Conservation (phyloP, 768 basidiomycete genomes). For the Lentinula detonsa region DNA sequence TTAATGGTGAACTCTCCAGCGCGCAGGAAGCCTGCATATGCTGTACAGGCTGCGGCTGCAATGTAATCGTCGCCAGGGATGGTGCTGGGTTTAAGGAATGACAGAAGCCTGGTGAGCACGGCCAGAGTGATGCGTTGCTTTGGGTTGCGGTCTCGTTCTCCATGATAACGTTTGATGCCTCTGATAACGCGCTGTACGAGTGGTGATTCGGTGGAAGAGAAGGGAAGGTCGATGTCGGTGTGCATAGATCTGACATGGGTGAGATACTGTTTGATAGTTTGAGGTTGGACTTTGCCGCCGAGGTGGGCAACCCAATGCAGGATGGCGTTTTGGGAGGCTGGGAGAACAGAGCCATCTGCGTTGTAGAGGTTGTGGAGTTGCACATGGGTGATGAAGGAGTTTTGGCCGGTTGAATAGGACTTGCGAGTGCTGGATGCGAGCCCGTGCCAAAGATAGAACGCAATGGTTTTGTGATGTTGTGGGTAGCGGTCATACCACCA, state of each 20-base stretch:
- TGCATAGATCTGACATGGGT: slow-evolving; percentile 21
- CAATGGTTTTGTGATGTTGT: neutral
- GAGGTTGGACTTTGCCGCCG: slow-evolving; percentile 3
- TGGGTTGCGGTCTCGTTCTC: slow-evolving; percentile 18
- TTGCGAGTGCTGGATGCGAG: slow-evolving; percentile 22
- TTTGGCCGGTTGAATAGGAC: slow-evolving; percentile 23
- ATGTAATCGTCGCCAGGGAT: neutral
- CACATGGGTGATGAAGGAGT: slow-evolving; percentile 21
- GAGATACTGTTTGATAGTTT: slow-evolving; percentile 14
- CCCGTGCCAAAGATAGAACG: neutral
- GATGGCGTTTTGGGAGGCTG: slow-evolving; percentile 7
- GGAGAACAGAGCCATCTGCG: slow-evolving; percentile 9
- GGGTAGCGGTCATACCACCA: slow-evolving; percentile 6
- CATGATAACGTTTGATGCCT: slow-evolving; percentile 25
- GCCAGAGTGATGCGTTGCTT: slow-evolving; percentile 18
- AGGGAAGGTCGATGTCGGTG: slow-evolving; percentile 21
- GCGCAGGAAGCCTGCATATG: neutral
- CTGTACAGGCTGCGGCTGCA: neutral
- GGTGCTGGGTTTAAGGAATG: neutral
- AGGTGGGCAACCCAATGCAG: slow-evolving; percentile 12
- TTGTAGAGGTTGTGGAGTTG: slow-evolving; percentile 5
- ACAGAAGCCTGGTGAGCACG: neutral
- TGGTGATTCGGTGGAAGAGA: slow-evolving; percentile 16
- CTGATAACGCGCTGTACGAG: slow-evolving; percentile 21
- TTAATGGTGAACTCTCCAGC: neutral